A percentile compares a stretch with the other conserved stretches of the same genome.
These are phyloP conservation scores for Cymbopogon citratus DNA, from an alignment of 176 grass and related monocot genomes.

Conservation along the genomic window DNA sequence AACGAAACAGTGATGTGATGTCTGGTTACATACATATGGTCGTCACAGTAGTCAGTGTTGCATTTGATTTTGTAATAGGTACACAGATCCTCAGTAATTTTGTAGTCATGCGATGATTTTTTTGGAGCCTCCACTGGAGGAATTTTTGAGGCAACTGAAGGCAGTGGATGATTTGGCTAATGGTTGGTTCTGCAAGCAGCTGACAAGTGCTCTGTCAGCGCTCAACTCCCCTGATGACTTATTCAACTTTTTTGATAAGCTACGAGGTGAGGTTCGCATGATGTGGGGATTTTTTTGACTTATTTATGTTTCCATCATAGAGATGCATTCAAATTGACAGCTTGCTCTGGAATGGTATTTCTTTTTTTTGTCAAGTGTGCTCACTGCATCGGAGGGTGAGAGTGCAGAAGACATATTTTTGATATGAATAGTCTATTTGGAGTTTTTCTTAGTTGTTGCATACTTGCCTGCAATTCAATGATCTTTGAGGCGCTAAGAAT, in stretches of 20 bases:
- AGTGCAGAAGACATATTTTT: constrained; percentile 53
- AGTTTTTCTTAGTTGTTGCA: constrained; percentile 82
- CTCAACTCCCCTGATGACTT: constrained; percentile 74
- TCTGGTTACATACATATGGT: neutral
- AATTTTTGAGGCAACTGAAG: constrained; percentile 72
- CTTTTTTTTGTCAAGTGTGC: constrained; percentile 43
- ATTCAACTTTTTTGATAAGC: constrained; percentile 84
- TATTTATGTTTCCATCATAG: neutral
- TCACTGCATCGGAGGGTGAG: constrained; percentile 47
- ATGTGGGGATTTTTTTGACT: neutral
- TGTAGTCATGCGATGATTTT: constrained; percentile 82
- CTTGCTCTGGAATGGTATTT: neutral
- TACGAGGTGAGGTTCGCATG: constrained; percentile 45
- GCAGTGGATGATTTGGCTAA: constrained; percentile 38
- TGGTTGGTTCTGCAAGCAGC: constrained; percentile 59
- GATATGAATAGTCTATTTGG: constrained; percentile 83
- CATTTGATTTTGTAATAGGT: neutral
- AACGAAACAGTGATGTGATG: neutral
- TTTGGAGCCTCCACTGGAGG: constrained; percentile 62
- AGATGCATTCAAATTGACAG: neutral
- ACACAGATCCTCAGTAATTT: constrained; percentile 12
- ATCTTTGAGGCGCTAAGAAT: constrained; percentile 68
- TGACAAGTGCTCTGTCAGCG: constrained; percentile 40
- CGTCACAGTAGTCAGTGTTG: neutral
- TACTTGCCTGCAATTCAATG: constrained; percentile 77